These are phyloP conservation scores for Dalbergia oliveri DNA, from an alignment of 306 rosid genomes.

Conservation along the genomic window DNA sequence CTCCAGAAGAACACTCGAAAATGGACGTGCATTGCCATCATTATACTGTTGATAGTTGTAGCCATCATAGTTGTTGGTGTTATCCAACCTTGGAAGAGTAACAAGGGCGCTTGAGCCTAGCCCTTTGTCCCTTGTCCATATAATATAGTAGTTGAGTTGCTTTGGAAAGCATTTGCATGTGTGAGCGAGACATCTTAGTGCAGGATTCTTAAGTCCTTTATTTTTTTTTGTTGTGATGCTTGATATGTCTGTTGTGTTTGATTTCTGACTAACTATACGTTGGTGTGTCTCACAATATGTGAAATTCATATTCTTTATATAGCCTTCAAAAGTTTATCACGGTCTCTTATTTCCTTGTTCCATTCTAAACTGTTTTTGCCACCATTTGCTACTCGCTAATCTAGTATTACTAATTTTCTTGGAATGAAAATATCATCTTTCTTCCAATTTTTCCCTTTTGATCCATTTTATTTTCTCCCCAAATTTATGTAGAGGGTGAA, in stretches of 20 bases:
- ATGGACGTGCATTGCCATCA: conserved; percentile 89
- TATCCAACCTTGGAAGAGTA: conserved; percentile 86
- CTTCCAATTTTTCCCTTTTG: background rate
- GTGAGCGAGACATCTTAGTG: conserved; percentile 42
- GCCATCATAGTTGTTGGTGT: conserved; percentile 77
- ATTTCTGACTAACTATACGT: conserved; percentile 41
- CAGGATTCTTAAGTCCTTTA: conserved; percentile 27
- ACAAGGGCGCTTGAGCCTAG: conserved; percentile 64
- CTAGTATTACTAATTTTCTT: conserved; percentile 30
- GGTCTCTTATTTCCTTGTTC: conserved; percentile 32
- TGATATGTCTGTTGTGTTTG: conserved; percentile 57
- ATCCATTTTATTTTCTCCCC: background rate
- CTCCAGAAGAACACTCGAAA: conserved; percentile 85
- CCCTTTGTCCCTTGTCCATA: conserved; percentile 55
- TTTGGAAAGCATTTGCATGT: conserved; percentile 41
- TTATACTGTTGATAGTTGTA: conserved; percentile 75
- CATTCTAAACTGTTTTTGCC: conserved; percentile 27
- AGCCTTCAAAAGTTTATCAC: conserved; percentile 35
- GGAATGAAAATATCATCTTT: conserved; percentile 2
- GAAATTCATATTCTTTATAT: conserved; percentile 52
- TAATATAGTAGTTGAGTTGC: conserved; percentile 41
- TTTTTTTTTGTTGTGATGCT: conserved; percentile 33
- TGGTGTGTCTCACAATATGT: conserved; percentile 41
- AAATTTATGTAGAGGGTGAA: no score
- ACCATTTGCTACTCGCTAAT: conserved; percentile 29